Evolutionary conservation across 2,329 filamentous ascomycete species (phyloP), one percentile per base, ranked within the genome.

Genomic region (Penicillium palitans): DNA sequence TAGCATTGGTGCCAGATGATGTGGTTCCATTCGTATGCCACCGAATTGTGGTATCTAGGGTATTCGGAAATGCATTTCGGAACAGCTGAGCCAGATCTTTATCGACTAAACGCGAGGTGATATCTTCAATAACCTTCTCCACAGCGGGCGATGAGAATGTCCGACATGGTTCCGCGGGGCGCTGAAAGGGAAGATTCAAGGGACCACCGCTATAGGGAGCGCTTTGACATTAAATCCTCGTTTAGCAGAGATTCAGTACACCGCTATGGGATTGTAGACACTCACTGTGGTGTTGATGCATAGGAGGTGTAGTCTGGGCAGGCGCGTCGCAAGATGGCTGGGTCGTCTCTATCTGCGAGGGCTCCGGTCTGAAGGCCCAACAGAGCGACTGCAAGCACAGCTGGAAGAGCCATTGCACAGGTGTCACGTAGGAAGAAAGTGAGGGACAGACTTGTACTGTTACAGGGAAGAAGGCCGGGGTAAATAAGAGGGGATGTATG

Each of bases 1-100:
- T 70, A 48, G 65, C 71, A 45, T 74, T 78, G 76, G 65, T 61
- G 15, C 61, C 52, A 1, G 69, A 59, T 21, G 71, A 55, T 3
- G 65, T 60, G 7, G 67, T 62, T 15, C 81, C 88, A 61, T 89
- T 86, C 5, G 88, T 88, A 72, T 96, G 92, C 83, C 93, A 96
- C 68, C 90, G 87, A 63, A 96, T 85, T 0, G 92, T 96, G 0
- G 92, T 96, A 70, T 96, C 92, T 3, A 95, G 85, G 0, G 90
- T 93, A 61, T 95, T 96, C 5, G 93, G 93, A 64, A 96, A 98
- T 2, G 93, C 88, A 72, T 99, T 99, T 72, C 96, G 91, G 72
- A 99, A 99, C 12, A 99, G 81, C 27, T 93, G 87, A 4, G 93
- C 93, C 13, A 99, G 84, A 68, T 98, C 95, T 17, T 89, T 88